Base-by-base conservation (phyloP, 2,329 filamentous ascomycete genomes). In the Sordariomycetes sp. region DNA sequence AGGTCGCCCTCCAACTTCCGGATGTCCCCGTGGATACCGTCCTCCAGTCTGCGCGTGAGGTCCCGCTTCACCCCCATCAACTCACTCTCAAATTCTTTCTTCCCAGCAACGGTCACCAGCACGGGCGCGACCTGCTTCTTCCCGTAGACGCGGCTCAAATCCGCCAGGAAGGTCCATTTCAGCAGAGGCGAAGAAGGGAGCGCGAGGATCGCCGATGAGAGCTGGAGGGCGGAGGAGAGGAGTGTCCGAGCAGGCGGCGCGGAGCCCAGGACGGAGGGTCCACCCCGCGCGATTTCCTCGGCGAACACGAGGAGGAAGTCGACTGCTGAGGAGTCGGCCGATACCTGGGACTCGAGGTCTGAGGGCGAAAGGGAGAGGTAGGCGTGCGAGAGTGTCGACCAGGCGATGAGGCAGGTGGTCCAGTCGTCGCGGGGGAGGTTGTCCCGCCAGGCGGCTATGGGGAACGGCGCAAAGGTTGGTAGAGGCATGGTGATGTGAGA, bases 401-500 rank as follows among this genome's bases (percentile, higher is more conserved):
- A 97, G 40, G 89, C 86, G 62, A 88, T 81, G 53, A 95, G 74
- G 68, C 88, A 90, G 35, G 81, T 77, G 62, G 87, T 79, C 91
- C 91, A 96, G 71, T 96, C 89, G 55, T 79, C 73, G 3, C 83
- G 73, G 46, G 79, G 76, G 60, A 96, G 80, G 63, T 80, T 80
- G 63, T 81, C 79, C 66, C 85, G 84, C 74, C 90, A 84, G 58
- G 76, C 74, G 37, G 81, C 74, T 61, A 86, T 80, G 20, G 92
- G 93, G 65, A 94, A 91, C 22, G 88, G 82, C 59, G 88, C 90
- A 71, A 97, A 79, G 37, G 85, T 79, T 50, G 90, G 90, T 54
- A 92, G 73, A 65, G 71, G 65, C 74, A 78, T 78, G 55, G 54
- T 35, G 24, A 20, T 52, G 52, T 50, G 10, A 24, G 46, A 22